phyloP scores from a whole-genome alignment of 257 asterid species.

The Osmanthus fragrans region DNA sequence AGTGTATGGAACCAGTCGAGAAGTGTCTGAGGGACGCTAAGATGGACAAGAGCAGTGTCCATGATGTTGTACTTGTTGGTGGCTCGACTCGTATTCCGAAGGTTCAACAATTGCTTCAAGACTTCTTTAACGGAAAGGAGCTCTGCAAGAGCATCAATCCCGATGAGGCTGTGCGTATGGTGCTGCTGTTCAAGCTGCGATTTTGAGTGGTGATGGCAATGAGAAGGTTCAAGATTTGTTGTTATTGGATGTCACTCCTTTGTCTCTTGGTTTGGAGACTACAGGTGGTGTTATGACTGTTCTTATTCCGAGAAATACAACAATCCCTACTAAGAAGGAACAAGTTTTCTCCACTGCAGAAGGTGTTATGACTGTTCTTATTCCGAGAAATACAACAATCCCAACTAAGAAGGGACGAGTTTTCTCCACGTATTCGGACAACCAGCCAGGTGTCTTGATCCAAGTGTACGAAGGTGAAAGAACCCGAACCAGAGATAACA shows the following conservation, averaged over 20 bases:
- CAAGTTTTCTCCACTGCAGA: constrained; percentile 1
- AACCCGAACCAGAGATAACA: neutral
- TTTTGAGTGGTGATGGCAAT: neutral
- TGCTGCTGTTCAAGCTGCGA: neutral
- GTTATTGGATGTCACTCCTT: neutral
- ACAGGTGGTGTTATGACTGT: neutral
- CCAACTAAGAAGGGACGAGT: neutral
- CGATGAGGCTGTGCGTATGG: neutral
- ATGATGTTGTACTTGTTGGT: neutral
- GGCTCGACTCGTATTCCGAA: neutral
- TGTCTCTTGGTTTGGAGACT: neutral
- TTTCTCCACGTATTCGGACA: neutral
- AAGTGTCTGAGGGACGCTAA: neutral
- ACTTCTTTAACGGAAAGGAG: neutral
- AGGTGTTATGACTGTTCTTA: neutral
- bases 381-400: neutral
- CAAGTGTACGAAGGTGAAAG: neutral
- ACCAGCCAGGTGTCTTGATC: neutral
- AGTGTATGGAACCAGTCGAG: neutral
- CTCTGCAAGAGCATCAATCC: constrained; percentile 7
- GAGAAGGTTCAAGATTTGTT: neutral
- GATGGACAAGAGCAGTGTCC: neutral
- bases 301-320: neutral
- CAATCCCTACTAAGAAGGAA: neutral
- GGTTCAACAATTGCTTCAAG: neutral